Conservation (phyloP, 768 basidiomycete genomes). For the Termitomyces sp. region DNA sequence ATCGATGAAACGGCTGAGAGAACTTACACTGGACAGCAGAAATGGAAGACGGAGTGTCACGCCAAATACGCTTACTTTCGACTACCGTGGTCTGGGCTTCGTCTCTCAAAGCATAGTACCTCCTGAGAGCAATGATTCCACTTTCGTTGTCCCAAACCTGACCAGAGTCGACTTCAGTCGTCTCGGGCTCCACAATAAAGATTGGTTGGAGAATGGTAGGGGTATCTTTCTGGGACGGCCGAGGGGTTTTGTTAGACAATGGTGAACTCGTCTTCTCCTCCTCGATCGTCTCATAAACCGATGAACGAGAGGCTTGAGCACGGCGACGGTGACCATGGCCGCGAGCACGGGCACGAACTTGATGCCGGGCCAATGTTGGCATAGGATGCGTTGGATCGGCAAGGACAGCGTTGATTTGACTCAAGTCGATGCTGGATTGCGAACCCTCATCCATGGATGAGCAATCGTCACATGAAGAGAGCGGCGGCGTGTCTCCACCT, state of each 20-base stretch:
- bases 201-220: slow-evolving; percentile 40
- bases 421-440: slow-evolving; percentile 73
- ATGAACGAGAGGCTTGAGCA: slow-evolving; percentile 61
- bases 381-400: slow-evolving; percentile 51
- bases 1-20: background rate
- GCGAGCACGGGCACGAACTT: slow-evolving; percentile 47
- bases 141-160: slow-evolving; percentile 63
- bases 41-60: slow-evolving; percentile 71
- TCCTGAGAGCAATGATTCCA: slow-evolving; percentile 62
- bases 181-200: slow-evolving; percentile 57
- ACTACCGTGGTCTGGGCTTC: slow-evolving; percentile 64
- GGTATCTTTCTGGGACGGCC: slow-evolving; percentile 29
- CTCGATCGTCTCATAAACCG: slow-evolving; percentile 78
- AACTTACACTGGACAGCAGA: slow-evolving; percentile 70
- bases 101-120: slow-evolving; percentile 64
- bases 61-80: slow-evolving; percentile 65
- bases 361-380: slow-evolving; percentile 37
- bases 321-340: slow-evolving; percentile 72
- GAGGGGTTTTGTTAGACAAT: slow-evolving; percentile 16
- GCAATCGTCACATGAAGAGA: slow-evolving; percentile 59
- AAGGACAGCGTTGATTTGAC: slow-evolving; percentile 54
- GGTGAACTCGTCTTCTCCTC: slow-evolving; percentile 51
- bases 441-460: slow-evolving; percentile 71
- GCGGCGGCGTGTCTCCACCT: slow-evolving; percentile 67
- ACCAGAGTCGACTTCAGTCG: slow-evolving; percentile 36